Evolutionary conservation across 2,329 filamentous ascomycete species (phyloP).

Genomic region (Celoporthe dispersa): DNA sequence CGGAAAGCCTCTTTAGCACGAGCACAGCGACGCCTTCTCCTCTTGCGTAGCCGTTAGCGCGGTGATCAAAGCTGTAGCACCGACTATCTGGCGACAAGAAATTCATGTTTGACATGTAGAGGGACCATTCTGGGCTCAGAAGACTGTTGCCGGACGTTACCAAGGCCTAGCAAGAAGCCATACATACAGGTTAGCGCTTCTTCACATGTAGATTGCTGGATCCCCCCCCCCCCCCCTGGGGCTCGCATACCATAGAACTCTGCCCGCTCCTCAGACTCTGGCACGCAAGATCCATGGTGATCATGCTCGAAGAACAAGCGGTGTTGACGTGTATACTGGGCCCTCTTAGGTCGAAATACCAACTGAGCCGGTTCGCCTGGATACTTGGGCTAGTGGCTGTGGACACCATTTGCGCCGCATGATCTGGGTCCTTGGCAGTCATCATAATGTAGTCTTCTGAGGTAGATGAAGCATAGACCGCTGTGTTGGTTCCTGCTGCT

Average conservation of each 20-base stretch:
- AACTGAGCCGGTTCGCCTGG: constrained; percentile 49
- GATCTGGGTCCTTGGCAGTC: constrained; percentile 41
- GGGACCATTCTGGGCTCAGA: constrained; percentile 30
- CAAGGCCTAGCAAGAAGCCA: no score
- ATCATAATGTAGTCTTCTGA: constrained; percentile 43
- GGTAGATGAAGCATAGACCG: constrained; percentile 45
- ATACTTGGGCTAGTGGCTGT: no score
- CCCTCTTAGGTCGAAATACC: constrained; percentile 45
- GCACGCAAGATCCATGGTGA: constrained; percentile 22
- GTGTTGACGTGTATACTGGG: constrained; percentile 44
- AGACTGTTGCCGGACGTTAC: constrained; percentile 25
- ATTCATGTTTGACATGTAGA: constrained; percentile 26
- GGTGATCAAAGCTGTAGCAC: constrained; percentile 39
- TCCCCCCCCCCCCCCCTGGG: no score
- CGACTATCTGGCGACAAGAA: constrained; percentile 38
- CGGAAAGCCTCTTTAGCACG: constrained; percentile 45
- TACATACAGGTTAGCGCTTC: no score
- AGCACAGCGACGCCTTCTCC: constrained; percentile 41
- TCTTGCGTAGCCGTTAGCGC: constrained; percentile 40
- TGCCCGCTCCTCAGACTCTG: constrained; percentile 6
- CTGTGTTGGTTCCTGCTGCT: constrained; percentile 38
- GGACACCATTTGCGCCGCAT: constrained; percentile 37
- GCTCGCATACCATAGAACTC: constrained; percentile 1
- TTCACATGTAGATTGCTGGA: no score
- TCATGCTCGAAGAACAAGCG: constrained; percentile 40